These are phyloP conservation scores for Curvularia sp. DNA, from an alignment of 2,329 filamentous ascomycete species.

Conservation along the genomic window DNA sequence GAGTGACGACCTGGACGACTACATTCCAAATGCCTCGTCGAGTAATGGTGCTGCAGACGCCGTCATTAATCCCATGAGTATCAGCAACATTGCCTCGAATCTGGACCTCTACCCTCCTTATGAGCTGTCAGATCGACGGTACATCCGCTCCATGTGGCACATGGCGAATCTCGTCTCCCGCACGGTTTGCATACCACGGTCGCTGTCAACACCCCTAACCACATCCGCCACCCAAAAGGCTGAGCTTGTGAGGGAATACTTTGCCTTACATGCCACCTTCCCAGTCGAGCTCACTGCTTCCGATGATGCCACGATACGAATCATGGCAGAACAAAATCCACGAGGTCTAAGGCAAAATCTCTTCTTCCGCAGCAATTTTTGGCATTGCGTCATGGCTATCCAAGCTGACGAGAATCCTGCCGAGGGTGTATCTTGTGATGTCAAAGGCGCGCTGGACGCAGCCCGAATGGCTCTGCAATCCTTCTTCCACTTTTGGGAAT, in stretches of 20 bases:
- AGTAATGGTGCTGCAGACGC: slow-evolving; percentile 47
- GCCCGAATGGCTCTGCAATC: slow-evolving; percentile 76
- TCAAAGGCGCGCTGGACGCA: slow-evolving; percentile 74
- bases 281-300: slow-evolving; percentile 74
- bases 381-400: slow-evolving; percentile 81
- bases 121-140: slow-evolving; percentile 54
- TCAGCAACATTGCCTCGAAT: slow-evolving; percentile 56
- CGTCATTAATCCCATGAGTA: slow-evolving; percentile 60
- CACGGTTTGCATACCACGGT: slow-evolving; percentile 76
- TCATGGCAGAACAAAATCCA: slow-evolving; percentile 66
- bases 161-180: slow-evolving; percentile 80
- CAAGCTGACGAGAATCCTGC: slow-evolving; percentile 73
- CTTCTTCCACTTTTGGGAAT: slow-evolving; percentile 74
- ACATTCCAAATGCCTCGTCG: slow-evolving; percentile 67
- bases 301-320: slow-evolving; percentile 66
- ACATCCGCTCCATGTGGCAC: slow-evolving; percentile 79
- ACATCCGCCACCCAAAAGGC: slow-evolving; percentile 72
- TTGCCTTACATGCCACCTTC: slow-evolving; percentile 74
- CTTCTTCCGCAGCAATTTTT: slow-evolving; percentile 82
- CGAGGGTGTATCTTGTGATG: slow-evolving; percentile 60
- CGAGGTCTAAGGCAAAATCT: slow-evolving; percentile 76
- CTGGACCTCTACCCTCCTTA: slow-evolving; percentile 50
- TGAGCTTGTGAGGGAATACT: slow-evolving; percentile 73
- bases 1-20: slow-evolving; percentile 68
- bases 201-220: slow-evolving; percentile 75